A percentile compares a stretch with the other conserved stretches of the same genome.
These are phyloP conservation scores for Solioccasus polychromus DNA, from an alignment of 768 basidiomycete genomes.

Conservation along the genomic window DNA sequence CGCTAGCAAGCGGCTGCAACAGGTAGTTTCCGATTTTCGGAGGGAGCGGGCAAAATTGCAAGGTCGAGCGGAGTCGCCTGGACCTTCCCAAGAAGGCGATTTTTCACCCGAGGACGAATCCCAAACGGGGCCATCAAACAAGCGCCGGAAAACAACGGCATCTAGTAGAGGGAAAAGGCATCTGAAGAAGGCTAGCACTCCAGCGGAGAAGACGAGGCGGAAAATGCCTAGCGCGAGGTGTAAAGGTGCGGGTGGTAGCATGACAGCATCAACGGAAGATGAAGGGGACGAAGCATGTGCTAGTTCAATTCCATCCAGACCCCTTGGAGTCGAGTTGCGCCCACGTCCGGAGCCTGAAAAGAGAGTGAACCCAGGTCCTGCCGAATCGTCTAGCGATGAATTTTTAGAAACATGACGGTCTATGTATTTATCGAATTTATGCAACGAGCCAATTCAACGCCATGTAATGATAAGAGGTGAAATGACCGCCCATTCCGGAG, in stretches of 20 bases:
- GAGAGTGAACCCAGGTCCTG: conserved; percentile 10
- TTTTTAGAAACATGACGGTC: conserved; percentile 1
- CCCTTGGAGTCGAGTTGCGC: conserved; percentile 35
- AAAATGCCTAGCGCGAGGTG: conserved; percentile 1
- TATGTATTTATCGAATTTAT: background rate
- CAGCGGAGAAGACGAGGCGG: conserved; percentile 2
- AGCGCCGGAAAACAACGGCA: conserved; percentile 29
- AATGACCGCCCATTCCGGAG: conserved; percentile 4
- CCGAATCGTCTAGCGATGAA: conserved; percentile 9
- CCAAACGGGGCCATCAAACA: conserved; percentile 27
- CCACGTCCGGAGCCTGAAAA: conserved; percentile 39
- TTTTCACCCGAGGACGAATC: conserved; percentile 27
- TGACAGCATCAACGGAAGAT: conserved; percentile 6
- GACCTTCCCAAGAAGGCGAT: conserved; percentile 26
- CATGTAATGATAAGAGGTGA: background rate
- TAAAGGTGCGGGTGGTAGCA: background rate
- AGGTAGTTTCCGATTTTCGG: conserved; percentile 80
- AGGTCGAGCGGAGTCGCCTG: conserved; percentile 15
- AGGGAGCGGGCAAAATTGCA: conserved; percentile 37
- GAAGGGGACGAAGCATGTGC: conserved; percentile 9
- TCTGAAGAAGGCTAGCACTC: background rate
- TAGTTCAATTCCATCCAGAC: conserved; percentile 14
- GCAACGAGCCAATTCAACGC: background rate
- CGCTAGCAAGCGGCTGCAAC: conserved; percentile 80
- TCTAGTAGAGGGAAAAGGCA: conserved; percentile 10